These are phyloP conservation scores for Mortierella sp. DNA, from an alignment of 371 early-diverging fungal genomes.

Conservation along the genomic window DNA sequence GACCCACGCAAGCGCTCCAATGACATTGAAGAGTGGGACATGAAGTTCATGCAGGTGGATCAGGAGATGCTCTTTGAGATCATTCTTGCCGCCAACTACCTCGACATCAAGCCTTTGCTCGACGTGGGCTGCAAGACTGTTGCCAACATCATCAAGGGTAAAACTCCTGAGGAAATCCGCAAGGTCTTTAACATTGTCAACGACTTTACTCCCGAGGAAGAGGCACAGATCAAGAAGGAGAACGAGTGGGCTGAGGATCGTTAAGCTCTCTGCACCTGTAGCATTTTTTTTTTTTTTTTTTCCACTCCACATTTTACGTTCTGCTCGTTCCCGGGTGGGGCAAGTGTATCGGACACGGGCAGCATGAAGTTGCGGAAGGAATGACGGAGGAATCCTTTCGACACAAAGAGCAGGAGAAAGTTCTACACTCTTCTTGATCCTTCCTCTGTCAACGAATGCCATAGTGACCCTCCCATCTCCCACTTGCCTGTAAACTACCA, in stretches of 20 bases:
- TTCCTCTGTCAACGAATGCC: too few relatives aligned
- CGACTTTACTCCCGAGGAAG: conserved; percentile 98
- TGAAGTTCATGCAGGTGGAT: conserved; percentile 82
- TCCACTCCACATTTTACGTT: background rate
- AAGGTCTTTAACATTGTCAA: conserved; percentile 93
- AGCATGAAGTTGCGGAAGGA: too few relatives aligned
- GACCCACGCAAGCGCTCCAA: conserved; percentile 71
- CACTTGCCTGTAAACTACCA: too few relatives aligned
- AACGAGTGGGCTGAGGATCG: conserved; percentile 92
- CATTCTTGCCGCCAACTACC: conserved; percentile 92
- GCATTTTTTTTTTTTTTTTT: background rate
- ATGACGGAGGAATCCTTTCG: too few relatives aligned
- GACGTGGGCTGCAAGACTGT: conserved; percentile 98
- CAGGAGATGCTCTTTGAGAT: conserved; percentile 83
- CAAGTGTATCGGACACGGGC: too few relatives aligned
- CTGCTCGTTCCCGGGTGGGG: background rate
- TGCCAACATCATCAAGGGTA: conserved; percentile 97
- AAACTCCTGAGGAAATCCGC: conserved; percentile 94
- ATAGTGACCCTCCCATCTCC: too few relatives aligned
- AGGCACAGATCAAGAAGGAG: conserved; percentile 89
- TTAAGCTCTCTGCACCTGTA: conserved; percentile 51
- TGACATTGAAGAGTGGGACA: conserved; percentile 86
- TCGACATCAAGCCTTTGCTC: conserved; percentile 95
- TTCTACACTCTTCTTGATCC: too few relatives aligned
- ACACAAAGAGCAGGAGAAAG: too few relatives aligned